Evolutionary conservation across 1,139 yeast species (phyloP), one percentile per base, ranked within the genome.

Genomic region (Groenewaldozyma auringiensis): DNA sequence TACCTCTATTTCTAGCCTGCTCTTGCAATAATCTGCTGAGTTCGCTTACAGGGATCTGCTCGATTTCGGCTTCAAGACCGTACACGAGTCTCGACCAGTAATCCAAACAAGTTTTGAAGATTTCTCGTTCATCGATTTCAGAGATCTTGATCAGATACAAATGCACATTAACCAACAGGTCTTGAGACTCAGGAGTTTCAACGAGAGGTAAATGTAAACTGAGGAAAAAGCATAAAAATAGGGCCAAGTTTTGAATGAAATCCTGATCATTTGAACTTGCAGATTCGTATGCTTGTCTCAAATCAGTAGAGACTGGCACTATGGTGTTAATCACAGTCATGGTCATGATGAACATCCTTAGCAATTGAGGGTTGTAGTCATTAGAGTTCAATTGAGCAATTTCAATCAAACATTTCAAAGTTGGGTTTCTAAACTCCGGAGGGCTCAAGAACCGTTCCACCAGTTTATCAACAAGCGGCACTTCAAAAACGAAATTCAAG

Each of bases 351-450:
- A 92, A 92, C 75, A 81, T 81, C 33, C 72, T 62, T 42, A 82
- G 77, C 54, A 88, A 80, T 59, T 81, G 81, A 40, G 72, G 74
- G 61, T 87, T 86, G 60, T 84, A 81, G 52, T 75, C 77, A 8
- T 75, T 67, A 21, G 81, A 75, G 41, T 69, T 69, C 54, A 92
- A 73, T 44, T 80, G 75, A 9, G 95, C 79, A 35, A 87, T 84
- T 69, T 92, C 99, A 2, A 96, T 92, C 57, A 92, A 72, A 68
- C 97, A 89, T 68, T 92, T 92, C 57, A 94, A 73, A 8, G 96
- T 77, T 47, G 85, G 72, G 41, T 94, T 79, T 68, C 97, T 76
- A 40, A 92, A 87, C 57, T 85, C 92, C 6, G 79, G 76, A 17
- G 94, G 88, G 32, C 76, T 76, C 58, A 92, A 72, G 59, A 86